Conservation (phyloP, 169 alveolate species). For the Plasmodium vivax region DNA sequence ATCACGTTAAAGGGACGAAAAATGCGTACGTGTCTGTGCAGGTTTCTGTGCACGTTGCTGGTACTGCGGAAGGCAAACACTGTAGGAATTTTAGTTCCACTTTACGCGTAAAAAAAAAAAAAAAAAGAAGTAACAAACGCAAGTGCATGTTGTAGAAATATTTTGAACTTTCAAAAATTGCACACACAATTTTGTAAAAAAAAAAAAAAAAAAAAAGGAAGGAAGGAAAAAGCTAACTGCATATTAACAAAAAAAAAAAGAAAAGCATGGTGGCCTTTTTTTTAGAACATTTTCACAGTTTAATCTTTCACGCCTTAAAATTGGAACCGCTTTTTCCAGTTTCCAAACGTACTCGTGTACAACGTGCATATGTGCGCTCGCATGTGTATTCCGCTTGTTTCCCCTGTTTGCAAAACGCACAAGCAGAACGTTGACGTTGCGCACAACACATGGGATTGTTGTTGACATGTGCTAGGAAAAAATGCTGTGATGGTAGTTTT, state of each 20-base stretch:
- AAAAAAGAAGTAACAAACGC: conserved; percentile 1
- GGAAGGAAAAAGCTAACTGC: not conserved
- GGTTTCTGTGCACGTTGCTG: not conserved
- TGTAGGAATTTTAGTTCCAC: conserved; percentile 8
- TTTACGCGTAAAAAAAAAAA: conserved; percentile 12
- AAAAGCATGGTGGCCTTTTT: not conserved
- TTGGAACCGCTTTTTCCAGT: not conserved
- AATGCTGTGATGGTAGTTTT: not conserved
- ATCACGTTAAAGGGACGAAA: not conserved
- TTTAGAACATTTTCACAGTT: not conserved
- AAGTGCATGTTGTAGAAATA: conserved; percentile 73
- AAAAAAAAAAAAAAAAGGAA: not conserved
- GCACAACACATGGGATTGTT: not conserved
- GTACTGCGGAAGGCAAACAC: not conserved
- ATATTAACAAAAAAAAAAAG: not conserved
- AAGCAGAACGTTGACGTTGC: not conserved
- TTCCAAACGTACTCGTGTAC: not conserved
- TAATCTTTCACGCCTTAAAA: not conserved
- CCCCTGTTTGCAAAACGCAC: conserved; percentile 1
- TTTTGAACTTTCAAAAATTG: conserved; percentile 15
- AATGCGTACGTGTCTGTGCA: not conserved
- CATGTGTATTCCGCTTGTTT: not conserved
- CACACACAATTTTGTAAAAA: conserved; percentile 42
- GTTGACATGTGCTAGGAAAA: conserved; percentile 11
- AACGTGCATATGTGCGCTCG: not conserved